Percentiles rank a stretch among this genome's conserved stretches.
These are phyloP conservation scores for Rubia balearica DNA, from an alignment of 305 asterid species.

Conservation along the genomic window DNA sequence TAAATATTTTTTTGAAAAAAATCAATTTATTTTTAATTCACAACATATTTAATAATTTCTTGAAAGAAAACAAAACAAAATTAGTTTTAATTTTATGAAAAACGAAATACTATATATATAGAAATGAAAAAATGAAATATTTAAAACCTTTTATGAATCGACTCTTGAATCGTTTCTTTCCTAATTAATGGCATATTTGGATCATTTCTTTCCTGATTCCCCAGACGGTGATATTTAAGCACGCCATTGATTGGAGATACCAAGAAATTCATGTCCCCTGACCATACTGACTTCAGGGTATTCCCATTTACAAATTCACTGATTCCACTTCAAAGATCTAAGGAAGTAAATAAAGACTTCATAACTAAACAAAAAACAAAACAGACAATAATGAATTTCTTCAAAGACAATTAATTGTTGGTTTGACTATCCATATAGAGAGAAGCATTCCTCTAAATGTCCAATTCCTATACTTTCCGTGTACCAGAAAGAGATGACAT, in stretches of 20 bases:
- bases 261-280: slow-evolving; percentile 57
- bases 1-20: too few relatives aligned
- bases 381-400: slow-evolving; percentile 16
- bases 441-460: neutral
- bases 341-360: slow-evolving; percentile 6
- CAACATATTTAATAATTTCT: too few relatives aligned
- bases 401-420: neutral
- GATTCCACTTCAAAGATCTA: slow-evolving; percentile 94
- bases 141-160: too few relatives aligned
- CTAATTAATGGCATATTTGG: slow-evolving; percentile 68
- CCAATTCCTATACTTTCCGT: neutral
- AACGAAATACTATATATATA: too few relatives aligned
- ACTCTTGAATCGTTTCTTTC: too few relatives aligned
- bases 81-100: too few relatives aligned
- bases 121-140: too few relatives aligned
- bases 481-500: slow-evolving; percentile 8
- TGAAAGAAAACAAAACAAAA: too few relatives aligned
- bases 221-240: slow-evolving; percentile 91
- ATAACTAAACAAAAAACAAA: slow-evolving; percentile 16
- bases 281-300: slow-evolving; percentile 50
- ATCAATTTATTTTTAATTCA: too few relatives aligned
- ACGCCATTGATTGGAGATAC: slow-evolving; percentile 95
- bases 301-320: slow-evolving; percentile 51
- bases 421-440: neutral
- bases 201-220: slow-evolving; percentile 86